These are phyloP conservation scores for Candolleomyces eurysporus DNA, from an alignment of 768 basidiomycete genomes.

Conservation along the genomic window DNA sequence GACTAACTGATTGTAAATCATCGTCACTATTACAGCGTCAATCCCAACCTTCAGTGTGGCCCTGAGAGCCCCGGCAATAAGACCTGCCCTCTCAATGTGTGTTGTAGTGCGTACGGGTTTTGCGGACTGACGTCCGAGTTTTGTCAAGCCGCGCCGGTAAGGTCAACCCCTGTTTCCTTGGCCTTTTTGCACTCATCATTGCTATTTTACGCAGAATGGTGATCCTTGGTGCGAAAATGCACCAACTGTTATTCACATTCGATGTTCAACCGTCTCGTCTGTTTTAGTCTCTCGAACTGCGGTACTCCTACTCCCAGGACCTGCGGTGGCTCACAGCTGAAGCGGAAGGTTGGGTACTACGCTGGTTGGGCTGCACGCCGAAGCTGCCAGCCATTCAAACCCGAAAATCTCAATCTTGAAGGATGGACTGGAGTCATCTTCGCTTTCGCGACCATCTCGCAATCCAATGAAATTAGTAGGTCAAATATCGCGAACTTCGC, in stretches of 20 bases:
- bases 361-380: slow-evolving; percentile 19
- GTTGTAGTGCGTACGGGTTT: slow-evolving; percentile 24
- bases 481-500: not conserved
- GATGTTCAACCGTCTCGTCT: not conserved
- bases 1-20: not conserved
- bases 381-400: slow-evolving; percentile 9
- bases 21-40: slow-evolving; percentile 6
- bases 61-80: slow-evolving; percentile 17
- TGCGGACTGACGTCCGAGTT: slow-evolving; percentile 23
- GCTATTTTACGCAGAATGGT: not conserved
- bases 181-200: not conserved
- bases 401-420: slow-evolving; percentile 15
- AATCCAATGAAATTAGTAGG: slow-evolving; percentile 11
- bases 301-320: slow-evolving; percentile 3
- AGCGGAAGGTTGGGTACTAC: slow-evolving; percentile 20
- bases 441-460: slow-evolving; percentile 16
- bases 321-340: slow-evolving; percentile 8
- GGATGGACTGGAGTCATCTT: slow-evolving; percentile 15
- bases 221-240: not conserved
- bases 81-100: slow-evolving; percentile 21
- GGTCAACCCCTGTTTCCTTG: not conserved
- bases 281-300: not conserved
- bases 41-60: slow-evolving; percentile 19
- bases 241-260: not conserved
- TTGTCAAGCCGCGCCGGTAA: slow-evolving; percentile 15